These are phyloP conservation scores for Penicillium paradoxum DNA, from an alignment of 495 filamentous ascomycete genomes.

Conservation along the genomic window DNA sequence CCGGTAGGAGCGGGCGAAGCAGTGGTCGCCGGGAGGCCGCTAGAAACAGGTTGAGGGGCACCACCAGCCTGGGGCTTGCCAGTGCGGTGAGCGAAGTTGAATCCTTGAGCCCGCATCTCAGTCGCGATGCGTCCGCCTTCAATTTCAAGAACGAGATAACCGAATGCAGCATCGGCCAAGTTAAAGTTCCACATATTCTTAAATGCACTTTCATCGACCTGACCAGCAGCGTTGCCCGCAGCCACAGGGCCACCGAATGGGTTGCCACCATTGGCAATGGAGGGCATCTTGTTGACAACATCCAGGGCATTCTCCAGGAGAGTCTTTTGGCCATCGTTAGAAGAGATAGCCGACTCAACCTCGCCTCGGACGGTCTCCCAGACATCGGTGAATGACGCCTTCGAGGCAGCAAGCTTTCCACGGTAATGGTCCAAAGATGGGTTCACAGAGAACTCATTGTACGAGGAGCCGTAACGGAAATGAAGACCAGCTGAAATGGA, in stretches of 20 bases:
- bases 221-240: conserved; percentile 68
- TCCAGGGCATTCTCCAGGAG: conserved; percentile 83
- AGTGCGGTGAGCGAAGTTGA: conserved; percentile 94
- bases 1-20: conserved; percentile 35
- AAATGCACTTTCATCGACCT: conserved; percentile 97
- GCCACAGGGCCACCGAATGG: conserved; percentile 85
- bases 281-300: conserved; percentile 94
- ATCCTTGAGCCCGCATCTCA: conserved; percentile 97
- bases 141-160: conserved; percentile 89
- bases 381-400: conserved; percentile 97
- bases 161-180: conserved; percentile 93
- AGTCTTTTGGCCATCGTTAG: conserved; percentile 88
- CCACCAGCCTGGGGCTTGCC: conserved; percentile 42
- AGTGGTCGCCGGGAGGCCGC: conserved; percentile 34
- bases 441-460: conserved; percentile 99
- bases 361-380: conserved; percentile 98
- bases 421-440: conserved; percentile 97
- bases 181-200: conserved; percentile 99
- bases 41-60: conserved; percentile 33
- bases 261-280: conserved; percentile 87
- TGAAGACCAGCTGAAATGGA: conserved; percentile 96
- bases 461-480: conserved; percentile 98
- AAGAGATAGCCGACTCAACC: conserved; percentile 85
- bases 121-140: conserved; percentile 93
- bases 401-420: conserved; percentile 98